Percentiles rank a stretch among this genome's conserved stretches.
phyloP scores from a whole-genome alignment of 805 yeast genomes.

The Cyberlindnera amylophila region DNA sequence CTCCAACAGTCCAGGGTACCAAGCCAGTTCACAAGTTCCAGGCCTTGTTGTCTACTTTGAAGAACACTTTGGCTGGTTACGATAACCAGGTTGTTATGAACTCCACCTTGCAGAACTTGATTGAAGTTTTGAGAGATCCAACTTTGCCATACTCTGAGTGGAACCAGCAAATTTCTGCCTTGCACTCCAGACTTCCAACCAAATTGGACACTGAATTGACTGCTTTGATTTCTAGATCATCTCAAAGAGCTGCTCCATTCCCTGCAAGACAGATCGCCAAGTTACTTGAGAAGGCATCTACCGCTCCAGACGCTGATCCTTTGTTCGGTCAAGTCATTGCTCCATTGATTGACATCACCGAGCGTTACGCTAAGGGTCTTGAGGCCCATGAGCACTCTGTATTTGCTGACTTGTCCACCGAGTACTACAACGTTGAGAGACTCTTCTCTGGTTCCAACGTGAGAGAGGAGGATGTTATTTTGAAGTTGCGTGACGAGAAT shows the following conservation, averaged over 20 bases:
- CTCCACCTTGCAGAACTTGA: constrained; percentile 68
- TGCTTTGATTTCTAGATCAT: constrained; percentile 62
- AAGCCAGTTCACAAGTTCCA: constrained; percentile 77
- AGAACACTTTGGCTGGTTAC: constrained; percentile 82
- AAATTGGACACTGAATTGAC: constrained; percentile 67
- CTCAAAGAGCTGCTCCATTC: constrained; percentile 72
- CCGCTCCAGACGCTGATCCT: constrained; percentile 49
- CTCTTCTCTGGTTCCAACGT: constrained; percentile 71
- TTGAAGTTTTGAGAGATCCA: constrained; percentile 70
- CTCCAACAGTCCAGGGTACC: constrained; percentile 77
- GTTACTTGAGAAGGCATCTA: constrained; percentile 57
- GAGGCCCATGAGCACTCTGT: constrained; percentile 79
- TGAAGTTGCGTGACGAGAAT: constrained; percentile 84
- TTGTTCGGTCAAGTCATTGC: constrained; percentile 57
- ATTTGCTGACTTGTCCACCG: constrained; percentile 63
- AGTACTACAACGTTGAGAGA: constrained; percentile 74
- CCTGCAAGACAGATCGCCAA: constrained; percentile 86
- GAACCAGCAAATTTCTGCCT: constrained; percentile 78
- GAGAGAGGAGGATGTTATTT: constrained; percentile 86
- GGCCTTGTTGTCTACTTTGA: constrained; percentile 53
- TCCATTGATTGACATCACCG: constrained; percentile 72
- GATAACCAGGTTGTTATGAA: constrained; percentile 96
- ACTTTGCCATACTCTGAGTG: constrained; percentile 93
- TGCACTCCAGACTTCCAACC: constrained; percentile 84
- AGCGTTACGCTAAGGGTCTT: constrained; percentile 69